Evolutionary conservation across 1,284 basidiomycete genomes (phyloP).

Genomic region (Cryptococcus sp.): DNA sequence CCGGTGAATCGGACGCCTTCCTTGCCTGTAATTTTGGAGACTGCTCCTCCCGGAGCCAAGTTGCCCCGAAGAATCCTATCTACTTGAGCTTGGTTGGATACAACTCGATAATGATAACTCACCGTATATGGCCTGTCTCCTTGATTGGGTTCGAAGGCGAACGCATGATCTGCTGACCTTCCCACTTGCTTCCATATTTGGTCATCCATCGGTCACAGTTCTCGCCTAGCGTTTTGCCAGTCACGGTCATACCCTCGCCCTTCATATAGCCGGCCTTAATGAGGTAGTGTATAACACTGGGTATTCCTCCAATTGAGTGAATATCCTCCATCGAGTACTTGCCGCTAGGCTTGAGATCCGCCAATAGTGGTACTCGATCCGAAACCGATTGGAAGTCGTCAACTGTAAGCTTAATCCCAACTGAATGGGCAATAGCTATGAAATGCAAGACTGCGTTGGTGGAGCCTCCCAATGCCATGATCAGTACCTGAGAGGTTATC

Average conservation of each 20-base stretch:
- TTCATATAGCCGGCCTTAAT: conserved; percentile 83
- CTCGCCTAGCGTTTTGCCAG: conserved; percentile 87
- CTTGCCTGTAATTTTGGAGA: conserved; percentile 95
- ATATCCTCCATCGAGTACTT: conserved; percentile 97
- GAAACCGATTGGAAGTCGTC: conserved; percentile 90
- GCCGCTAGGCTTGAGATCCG: conserved; percentile 90
- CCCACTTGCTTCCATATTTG: conserved; percentile 67
- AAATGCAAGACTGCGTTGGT: conserved; percentile 92
- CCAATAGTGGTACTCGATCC: conserved; percentile 86
- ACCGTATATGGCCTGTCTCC: conserved; percentile 73
- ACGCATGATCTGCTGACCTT: conserved; percentile 75
- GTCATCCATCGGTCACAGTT: conserved; percentile 71
- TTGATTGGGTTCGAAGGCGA: conserved; percentile 83
- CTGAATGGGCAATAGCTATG: conserved; percentile 87
- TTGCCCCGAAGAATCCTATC: conserved; percentile 80
- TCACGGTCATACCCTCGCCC: conserved; percentile 85
- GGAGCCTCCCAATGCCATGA: conserved; percentile 90
- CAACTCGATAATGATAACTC: conserved; percentile 3
- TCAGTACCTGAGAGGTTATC: conserved; percentile 61
- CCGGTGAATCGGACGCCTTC: conserved; percentile 74
- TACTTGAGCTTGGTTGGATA: background rate
- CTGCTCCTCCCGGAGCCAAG: conserved; percentile 82
- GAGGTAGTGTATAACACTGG: conserved; percentile 66
- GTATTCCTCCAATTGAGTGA: conserved; percentile 84
- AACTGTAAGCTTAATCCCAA: conserved; percentile 78